A percentile compares a stretch with the other conserved stretches of the same genome.
phyloP scores from a whole-genome alignment of 176 grass and related monocot species.

The maize (Zea mays) region Zm-B73-REFERENCE-NAM-5.0 NC_050096.1:291854501-291855000 shows the following conservation, averaged over 20 bases:
- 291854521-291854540: constrained; percentile 6
- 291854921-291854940: background rate
- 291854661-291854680: constrained; percentile 21
- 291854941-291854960: background rate
- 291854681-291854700: constrained; percentile 11
- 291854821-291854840: background rate
- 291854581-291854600: constrained; percentile 97
- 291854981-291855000: background rate
- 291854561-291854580: constrained; percentile 97
- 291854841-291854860: background rate
- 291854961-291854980: background rate
- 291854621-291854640: constrained; percentile 85
- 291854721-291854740: background rate
- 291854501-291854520: constrained; percentile 11
- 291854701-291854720: background rate
- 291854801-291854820: background rate
- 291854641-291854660: constrained; percentile 82
- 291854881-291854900: background rate
- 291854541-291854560: constrained; percentile 29
- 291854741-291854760: background rate
- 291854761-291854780: background rate
- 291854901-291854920: background rate
- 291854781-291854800: background rate
- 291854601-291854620: constrained; percentile 94
- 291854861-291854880: background rate